A percentile compares a stretch with the other conserved stretches of the same genome.
phyloP scores from a whole-genome alignment of 2,329 filamentous ascomycete species.

The Sporothrix pallida region DNA sequence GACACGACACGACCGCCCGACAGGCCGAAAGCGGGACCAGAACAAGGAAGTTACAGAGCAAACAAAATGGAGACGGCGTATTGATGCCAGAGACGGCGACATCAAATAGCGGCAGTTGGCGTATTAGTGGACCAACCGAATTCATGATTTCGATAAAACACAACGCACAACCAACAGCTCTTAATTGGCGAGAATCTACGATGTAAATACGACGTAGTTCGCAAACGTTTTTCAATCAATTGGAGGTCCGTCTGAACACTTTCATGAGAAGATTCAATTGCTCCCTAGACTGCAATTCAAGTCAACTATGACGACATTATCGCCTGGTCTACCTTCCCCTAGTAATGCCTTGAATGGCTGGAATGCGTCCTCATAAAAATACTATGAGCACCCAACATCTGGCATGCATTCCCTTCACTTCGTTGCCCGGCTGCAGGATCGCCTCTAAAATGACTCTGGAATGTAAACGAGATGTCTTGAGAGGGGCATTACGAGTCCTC shows the following conservation, averaged over 20 bases:
- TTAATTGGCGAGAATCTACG: no score
- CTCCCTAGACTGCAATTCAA: background rate
- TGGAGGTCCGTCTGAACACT: no score
- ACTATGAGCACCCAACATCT: background rate
- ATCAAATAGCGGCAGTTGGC: background rate
- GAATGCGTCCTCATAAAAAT: background rate
- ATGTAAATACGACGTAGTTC: no score
- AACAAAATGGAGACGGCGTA: background rate
- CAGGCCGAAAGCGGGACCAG: slow-evolving; percentile 9
- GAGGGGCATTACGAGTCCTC: background rate
- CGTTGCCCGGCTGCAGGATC: slow-evolving; percentile 31
- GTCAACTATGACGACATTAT: slow-evolving; percentile 18
- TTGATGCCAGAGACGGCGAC: slow-evolving; percentile 8
- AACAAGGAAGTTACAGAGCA: background rate
- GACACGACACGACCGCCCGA: slow-evolving; percentile 21
- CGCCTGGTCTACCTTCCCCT: background rate
- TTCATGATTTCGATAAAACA: no score
- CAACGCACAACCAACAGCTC: background rate
- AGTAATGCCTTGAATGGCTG: background rate
- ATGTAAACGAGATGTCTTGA: slow-evolving; percentile 27
- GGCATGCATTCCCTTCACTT: background rate
- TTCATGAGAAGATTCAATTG: background rate
- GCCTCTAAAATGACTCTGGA: slow-evolving; percentile 24
- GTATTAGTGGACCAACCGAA: background rate
- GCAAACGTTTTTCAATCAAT: no score